Evolutionary conservation across 805 yeast genomes (phyloP).

Genomic region (Pichia membranifaciens): DNA sequence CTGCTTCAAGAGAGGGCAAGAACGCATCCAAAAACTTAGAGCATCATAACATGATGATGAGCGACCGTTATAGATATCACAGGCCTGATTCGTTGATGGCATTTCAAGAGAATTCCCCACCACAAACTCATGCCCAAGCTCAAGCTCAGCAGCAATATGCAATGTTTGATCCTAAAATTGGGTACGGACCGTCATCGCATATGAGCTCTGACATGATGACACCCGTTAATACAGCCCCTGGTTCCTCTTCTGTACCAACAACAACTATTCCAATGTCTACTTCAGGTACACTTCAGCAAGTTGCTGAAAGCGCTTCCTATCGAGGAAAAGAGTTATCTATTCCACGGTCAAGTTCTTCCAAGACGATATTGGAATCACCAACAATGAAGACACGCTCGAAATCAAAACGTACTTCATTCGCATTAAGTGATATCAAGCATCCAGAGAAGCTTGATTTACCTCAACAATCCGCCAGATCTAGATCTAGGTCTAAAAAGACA

Average conservation of each 20-base stretch:
- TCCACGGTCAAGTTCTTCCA: conserved; percentile 2
- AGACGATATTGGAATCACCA: conserved; percentile 6
- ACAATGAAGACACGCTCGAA: conserved; percentile 8
- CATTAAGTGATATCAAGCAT: conserved; percentile 17
- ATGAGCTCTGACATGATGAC: background rate
- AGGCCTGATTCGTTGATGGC: background rate
- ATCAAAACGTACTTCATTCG: conserved; percentile 7
- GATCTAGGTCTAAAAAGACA: conserved; percentile 27
- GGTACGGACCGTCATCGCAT: background rate
- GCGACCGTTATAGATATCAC: background rate
- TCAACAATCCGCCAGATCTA: conserved; percentile 30
- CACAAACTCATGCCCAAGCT: background rate
- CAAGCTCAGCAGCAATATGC: background rate
- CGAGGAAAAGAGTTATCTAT: background rate
- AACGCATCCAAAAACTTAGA: background rate
- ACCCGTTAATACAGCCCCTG: background rate
- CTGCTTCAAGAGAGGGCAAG: conserved; percentile 29
- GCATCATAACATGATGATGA: too few species aligned
- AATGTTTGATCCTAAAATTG: background rate
- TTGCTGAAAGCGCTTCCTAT: conserved; percentile 5
- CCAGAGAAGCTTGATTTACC: conserved; percentile 30
- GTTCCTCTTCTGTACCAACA: background rate
- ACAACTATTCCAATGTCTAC: background rate
- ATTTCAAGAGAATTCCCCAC: background rate
- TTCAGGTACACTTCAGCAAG: conserved; percentile 3